A percentile compares a stretch with the other conserved stretches of the same genome.
These are phyloP conservation scores for Thelonectria blattea DNA, from an alignment of 2,329 filamentous ascomycete genomes.

Conservation along the genomic window DNA sequence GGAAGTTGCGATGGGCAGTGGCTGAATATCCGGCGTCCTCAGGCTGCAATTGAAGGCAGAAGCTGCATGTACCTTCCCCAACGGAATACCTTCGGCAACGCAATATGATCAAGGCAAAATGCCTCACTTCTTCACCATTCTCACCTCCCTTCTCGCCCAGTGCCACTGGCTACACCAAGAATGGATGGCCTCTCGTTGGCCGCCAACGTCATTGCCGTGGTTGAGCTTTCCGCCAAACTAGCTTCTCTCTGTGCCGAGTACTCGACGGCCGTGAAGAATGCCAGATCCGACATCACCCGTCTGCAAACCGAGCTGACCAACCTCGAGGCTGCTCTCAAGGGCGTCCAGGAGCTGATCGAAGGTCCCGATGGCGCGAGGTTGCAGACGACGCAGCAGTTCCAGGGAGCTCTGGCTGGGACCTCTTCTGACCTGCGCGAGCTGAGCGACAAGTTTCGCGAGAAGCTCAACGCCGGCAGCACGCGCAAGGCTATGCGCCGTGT, in stretches of 20 bases:
- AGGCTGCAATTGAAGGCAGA: too few relatives aligned
- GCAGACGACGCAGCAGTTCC: background rate
- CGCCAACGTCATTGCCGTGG: background rate
- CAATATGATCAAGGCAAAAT: too few relatives aligned
- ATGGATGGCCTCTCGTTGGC: background rate
- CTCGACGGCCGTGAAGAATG: constrained; percentile 7
- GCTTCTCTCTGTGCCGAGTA: background rate
- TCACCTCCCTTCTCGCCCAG: too few relatives aligned
- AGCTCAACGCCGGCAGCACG: background rate
- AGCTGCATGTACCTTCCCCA: too few relatives aligned
- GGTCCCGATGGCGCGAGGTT: background rate
- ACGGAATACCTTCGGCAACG: too few relatives aligned
- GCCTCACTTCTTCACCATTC: too few relatives aligned
- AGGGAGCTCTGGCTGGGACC: background rate
- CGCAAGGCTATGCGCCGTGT: constrained; percentile 14
- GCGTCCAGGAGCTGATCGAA: background rate
- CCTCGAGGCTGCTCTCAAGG: background rate
- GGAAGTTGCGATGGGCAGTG: too few relatives aligned
- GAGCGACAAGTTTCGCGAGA: background rate
- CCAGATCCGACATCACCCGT: constrained; percentile 14
- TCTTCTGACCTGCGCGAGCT: background rate
- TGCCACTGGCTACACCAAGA: background rate
- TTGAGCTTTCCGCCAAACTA: background rate
- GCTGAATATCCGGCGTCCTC: too few relatives aligned
- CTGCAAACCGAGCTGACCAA: background rate